phyloP scores from a whole-genome alignment of 2,329 filamentous ascomycete species.

The Ceratocystis eucalypticola region DNA sequence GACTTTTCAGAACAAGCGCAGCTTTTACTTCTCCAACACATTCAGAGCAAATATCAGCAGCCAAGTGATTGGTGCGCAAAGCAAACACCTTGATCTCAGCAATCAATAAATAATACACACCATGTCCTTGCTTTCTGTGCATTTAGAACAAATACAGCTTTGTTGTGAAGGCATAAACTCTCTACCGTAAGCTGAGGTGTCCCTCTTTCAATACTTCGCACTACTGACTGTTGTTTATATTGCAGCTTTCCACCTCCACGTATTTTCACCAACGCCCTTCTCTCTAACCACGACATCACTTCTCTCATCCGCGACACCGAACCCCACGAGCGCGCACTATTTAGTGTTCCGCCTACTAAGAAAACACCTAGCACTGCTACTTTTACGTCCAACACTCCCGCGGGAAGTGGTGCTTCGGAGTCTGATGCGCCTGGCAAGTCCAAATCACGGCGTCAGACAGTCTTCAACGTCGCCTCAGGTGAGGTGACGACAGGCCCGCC shows the following conservation, averaged over 20 bases:
- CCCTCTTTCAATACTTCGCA: neutral
- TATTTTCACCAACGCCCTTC: conserved; percentile 86
- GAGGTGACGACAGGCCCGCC: conserved; percentile 46
- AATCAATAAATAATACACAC: conserved; percentile 20
- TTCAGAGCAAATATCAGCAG: too few relatives aligned
- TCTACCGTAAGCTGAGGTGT: conserved; percentile 46
- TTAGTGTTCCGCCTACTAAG: conserved; percentile 60
- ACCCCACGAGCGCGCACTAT: conserved; percentile 82
- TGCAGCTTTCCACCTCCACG: conserved; percentile 75
- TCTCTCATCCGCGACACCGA: conserved; percentile 91
- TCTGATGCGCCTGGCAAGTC: conserved; percentile 25
- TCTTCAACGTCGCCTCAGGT: conserved; percentile 51
- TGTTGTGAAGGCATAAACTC: conserved; percentile 65
- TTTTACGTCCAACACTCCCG: conserved; percentile 21
- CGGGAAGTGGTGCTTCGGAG: conserved; percentile 30
- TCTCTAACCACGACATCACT: conserved; percentile 83
- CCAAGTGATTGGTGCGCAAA: too few relatives aligned
- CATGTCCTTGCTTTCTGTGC: conserved; percentile 57
- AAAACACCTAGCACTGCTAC: conserved; percentile 31
- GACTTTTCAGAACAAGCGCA: neutral
- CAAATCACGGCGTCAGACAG: conserved; percentile 43
- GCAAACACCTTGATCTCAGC: neutral
- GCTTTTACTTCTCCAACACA: too few relatives aligned
- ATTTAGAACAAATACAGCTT: conserved; percentile 63
- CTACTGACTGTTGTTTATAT: conserved; percentile 18